These are phyloP conservation scores for Pleurotus eryngii DNA, from an alignment of 768 basidiomycete species.

Conservation along the genomic window DNA sequence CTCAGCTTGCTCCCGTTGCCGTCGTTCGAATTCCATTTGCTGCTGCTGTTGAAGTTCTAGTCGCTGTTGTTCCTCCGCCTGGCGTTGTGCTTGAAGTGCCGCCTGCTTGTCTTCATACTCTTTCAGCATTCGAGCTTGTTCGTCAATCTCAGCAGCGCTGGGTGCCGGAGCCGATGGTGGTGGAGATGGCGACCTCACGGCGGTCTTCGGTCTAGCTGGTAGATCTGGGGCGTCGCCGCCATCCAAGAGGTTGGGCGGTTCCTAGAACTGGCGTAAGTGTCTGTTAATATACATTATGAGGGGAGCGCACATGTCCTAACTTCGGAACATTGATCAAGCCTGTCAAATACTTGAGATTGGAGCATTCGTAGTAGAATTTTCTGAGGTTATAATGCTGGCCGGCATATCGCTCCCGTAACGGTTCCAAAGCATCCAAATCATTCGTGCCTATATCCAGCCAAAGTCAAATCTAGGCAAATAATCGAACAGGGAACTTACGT, in stretches of 20 bases:
- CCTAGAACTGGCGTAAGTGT: slow-evolving; percentile 41
- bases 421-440: slow-evolving; percentile 84
- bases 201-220: slow-evolving; percentile 75
- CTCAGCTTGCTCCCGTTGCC: slow-evolving; percentile 85
- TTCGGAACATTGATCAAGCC: slow-evolving; percentile 98
- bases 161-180: slow-evolving; percentile 73
- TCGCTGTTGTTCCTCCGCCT: slow-evolving; percentile 80
- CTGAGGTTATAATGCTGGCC: slow-evolving; percentile 91
- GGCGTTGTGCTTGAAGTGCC: slow-evolving; percentile 76
- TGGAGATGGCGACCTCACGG: slow-evolving; percentile 53
- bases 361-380: slow-evolving; percentile 99
- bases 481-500: slow-evolving; percentile 42
- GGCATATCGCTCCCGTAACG: slow-evolving; percentile 81
- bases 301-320: slow-evolving; percentile 72
- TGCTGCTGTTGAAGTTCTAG: slow-evolving; percentile 75
- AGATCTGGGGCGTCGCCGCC: slow-evolving; percentile 80
- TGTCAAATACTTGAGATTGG: slow-evolving; percentile 96
- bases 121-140: slow-evolving; percentile 92
- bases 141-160: slow-evolving; percentile 68
- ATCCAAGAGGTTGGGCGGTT: slow-evolving; percentile 93
- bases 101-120: slow-evolving; percentile 95
- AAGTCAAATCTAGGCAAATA: slow-evolving; percentile 5
- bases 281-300: neutral
- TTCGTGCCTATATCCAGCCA: slow-evolving; percentile 64
- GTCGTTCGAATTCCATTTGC: slow-evolving; percentile 85